These are phyloP conservation scores for Vickermania ingenoplastis DNA, from an alignment of 208 protist genomes.

Conservation along the genomic window DNA sequence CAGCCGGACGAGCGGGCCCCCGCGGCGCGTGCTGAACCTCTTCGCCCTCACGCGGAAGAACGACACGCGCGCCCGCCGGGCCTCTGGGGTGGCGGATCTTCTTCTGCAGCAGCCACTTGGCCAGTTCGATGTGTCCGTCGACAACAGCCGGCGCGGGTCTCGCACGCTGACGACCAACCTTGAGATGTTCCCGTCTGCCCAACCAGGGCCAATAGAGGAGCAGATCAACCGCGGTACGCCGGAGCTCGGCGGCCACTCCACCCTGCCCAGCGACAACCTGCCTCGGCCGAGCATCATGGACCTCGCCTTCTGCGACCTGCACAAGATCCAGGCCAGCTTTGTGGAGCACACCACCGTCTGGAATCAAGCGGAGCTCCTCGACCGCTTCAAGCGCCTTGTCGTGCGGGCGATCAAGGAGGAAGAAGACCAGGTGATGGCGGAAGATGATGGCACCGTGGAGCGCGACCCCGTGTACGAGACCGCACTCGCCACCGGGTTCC, in stretches of 20 bases:
- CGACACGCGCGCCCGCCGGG: conserved; percentile 4
- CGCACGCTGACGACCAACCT: not conserved
- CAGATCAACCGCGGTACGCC: not conserved
- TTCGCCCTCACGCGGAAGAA: not conserved
- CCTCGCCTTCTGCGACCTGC: conserved; percentile 44
- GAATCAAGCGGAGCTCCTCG: conserved; percentile 22
- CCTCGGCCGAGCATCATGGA: conserved; percentile 34
- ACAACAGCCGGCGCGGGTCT: not conserved
- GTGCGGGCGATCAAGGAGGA: conserved; percentile 24
- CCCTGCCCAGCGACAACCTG: conserved; percentile 3
- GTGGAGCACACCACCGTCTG: conserved; percentile 32
- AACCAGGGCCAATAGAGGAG: not conserved
- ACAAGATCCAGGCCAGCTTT: conserved; percentile 40
- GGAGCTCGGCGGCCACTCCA: not conserved
- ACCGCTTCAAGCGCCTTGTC: conserved; percentile 32
- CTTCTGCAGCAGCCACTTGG: conserved; percentile 1
- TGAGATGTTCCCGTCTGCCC: not conserved
- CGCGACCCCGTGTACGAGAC: conserved; percentile 11
- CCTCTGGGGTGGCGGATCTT: not conserved
- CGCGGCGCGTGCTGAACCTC: not conserved
- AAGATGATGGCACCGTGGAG: not conserved
- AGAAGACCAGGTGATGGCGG: not conserved
- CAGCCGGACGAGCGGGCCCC: not conserved
- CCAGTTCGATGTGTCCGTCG: not conserved
- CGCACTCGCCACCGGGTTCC: conserved; percentile 21